Base-by-base conservation (phyloP, 139 green algal genomes). In the Chlamydomonas sphaeroides region DNA sequence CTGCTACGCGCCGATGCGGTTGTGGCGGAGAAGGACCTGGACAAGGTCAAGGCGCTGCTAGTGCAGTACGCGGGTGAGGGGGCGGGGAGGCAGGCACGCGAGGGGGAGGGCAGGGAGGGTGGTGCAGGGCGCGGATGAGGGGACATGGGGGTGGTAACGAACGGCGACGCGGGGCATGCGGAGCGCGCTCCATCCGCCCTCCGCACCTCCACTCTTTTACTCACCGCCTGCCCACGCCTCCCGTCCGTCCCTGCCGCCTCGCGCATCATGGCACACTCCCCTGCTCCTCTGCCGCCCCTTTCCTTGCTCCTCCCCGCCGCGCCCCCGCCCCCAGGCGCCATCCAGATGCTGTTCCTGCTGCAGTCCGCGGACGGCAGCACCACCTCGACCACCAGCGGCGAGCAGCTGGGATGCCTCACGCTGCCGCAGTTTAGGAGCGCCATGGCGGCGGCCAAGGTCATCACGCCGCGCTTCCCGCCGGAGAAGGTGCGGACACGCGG, bases 321-420 rank as follows among this genome's bases (percentile, higher is more conserved):
- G 14, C 33, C 35, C 63, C 20, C 6, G 10, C 8, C 62, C 33
- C 2, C 87, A 91, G 88, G 83, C 53, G 76, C 88, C 8, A 33
- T 92, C 39, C 91, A 94, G 86, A 91, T 93, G 89, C 41, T 93
- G 75, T 92, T 94, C 82, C 88, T 88, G 63, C 68, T 90, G 39
- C 90, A 88, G 68, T 88, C 88, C 35, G 72, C 73, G 7, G 86
- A 94, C 51, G 89, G 83, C 18, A 84, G 88, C n/a, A 86, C 63
- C 4, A 76, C 92, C 53, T 83, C 75, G 8, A 86, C 89, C 32
- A 86, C 63, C 5, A 76, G 51, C 18, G 81, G 88, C 33, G 89
- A 94, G 32, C 75, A 88, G 77, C 86, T 92, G 41, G 84, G 87
- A 6, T 79, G 79, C 35, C 91, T 95, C 79, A 92, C 85, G 59